A percentile compares a stretch with the other conserved stretches of the same genome.
phyloP scores from a whole-genome alignment of 2,329 filamentous ascomycete genomes.

The Botryosphaeria agaves region DNA sequence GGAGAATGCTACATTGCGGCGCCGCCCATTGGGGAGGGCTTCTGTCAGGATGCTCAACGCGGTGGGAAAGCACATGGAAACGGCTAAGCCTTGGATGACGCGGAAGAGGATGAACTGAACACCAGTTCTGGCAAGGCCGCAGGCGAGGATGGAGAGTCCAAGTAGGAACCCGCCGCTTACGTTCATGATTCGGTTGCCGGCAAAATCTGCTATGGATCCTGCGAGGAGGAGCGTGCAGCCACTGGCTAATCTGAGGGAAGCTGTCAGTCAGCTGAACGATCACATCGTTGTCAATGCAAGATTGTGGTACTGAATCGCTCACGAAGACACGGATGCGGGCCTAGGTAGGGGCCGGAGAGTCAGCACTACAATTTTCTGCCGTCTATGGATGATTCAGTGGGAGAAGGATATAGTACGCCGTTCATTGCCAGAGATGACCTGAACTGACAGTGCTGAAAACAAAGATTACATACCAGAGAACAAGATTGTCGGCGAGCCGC shows the following conservation, averaged over 20 bases:
- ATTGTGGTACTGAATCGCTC: background rate
- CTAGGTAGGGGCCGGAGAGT: conserved; percentile 3
- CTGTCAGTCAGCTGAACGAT: conserved; percentile 8
- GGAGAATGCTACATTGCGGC: conserved; percentile 34
- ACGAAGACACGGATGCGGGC: conserved; percentile 14
- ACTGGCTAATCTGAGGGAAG: conserved; percentile 20
- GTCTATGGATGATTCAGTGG: too few species aligned
- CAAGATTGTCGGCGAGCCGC: conserved; percentile 9
- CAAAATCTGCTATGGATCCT: conserved; percentile 33
- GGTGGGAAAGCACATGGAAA: conserved; percentile 17
- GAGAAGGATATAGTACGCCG: too few species aligned
- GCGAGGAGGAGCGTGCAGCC: conserved; percentile 32
- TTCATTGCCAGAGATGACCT: background rate
- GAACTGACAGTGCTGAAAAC: background rate
- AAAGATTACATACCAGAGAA: conserved; percentile 8
- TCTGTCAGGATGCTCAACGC: conserved; percentile 31
- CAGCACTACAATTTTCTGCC: too few species aligned
- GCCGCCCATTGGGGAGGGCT: conserved; percentile 27
- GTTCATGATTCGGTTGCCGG: conserved; percentile 30
- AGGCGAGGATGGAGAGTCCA: conserved; percentile 25
- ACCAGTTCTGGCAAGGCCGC: conserved; percentile 21
- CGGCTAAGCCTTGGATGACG: conserved; percentile 6
- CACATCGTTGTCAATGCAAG: background rate
- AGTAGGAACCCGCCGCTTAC: conserved; percentile 27
- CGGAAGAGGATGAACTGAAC: conserved; percentile 10